Base-by-base conservation (phyloP, 2,329 filamentous ascomycete genomes). In the Colletotrichum theobromicola region DNA sequence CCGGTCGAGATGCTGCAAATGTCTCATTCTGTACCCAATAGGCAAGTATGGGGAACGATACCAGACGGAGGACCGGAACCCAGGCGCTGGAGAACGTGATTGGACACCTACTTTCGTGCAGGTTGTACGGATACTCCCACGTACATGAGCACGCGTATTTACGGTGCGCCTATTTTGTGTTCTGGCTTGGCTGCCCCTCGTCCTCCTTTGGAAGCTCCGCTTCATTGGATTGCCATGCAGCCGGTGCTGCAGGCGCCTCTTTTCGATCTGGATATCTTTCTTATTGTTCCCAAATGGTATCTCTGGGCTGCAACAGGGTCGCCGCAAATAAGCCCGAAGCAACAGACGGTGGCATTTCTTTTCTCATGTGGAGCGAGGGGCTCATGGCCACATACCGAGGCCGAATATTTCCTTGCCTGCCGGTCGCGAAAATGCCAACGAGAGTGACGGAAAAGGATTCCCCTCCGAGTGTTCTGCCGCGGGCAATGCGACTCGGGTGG, bases 1-100 rank as follows among this genome's bases (percentile, higher is more conserved):
- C 63, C 63, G 42, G 28, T 55, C 63, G 42, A 66, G 28, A 35
- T 26, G 62, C 63, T 42, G 37, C 64, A 80, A 73, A 78, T 77
- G 50, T 77, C 42, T 50, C 76, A 34, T 28, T 61, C 32, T 35
- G 26, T 9, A 50, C 42, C 42, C n/a, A 50, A 46, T n/a, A 21
- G 18, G 42, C 42, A 21, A 46, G n/a, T 46, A 50, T 50, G 10
- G 42, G 42, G 42, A 2, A 46, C 4, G 10, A n/a, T 42, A 18
- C 18, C 37, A 42, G 37, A 9, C 42, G n/a, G 42, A 50, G n/a
- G 0, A 0, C n/a, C 42, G 42, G n/a, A 24, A 50, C 42, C n/a
- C 42, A 21, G 42, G 42, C 42, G 12, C 1, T 1, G 42, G 3
- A 0, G 10, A 50, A 15, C 42, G 42, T 50, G n/a, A 50, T 21